Base-by-base conservation (phyloP, 2,329 filamentous ascomycete species). In the Nemania abortiva region DNA sequence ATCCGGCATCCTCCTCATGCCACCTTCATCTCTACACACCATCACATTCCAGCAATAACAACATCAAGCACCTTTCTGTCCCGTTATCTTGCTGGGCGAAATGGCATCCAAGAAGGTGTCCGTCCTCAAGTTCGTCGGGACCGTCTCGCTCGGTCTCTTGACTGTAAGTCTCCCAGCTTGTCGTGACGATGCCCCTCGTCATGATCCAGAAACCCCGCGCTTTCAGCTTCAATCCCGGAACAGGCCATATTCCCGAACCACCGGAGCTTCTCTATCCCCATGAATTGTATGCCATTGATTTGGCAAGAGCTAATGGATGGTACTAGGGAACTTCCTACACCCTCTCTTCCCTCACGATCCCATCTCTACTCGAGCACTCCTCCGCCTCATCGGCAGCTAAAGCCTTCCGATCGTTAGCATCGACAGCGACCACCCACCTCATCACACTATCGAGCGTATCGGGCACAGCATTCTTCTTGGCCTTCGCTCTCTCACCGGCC, bases 101-200 rank as follows among this genome's bases (percentile, higher is more conserved):
- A 92, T 94, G 88, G 86, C 89, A 75, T 89, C 87, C 75, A 89
- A 86, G 76, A 89, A 90, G 77, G 86, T 97, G 77, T 90, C 93
- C 65, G 83, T 92, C 80, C 89, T 92, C 84, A 98, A 98, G 84
- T 97, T 98, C 80, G 92, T 98, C 74, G 95, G 95, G 77, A 97
- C 94, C 60, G 89, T 97, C 74, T 95, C 92, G 76, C 87, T 98
- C 66, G 95, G 95, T 72, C 87, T 98, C 66, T 83, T 97, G 80
- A 97, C 94, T 68, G 94, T 97, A 88, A 77, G 91, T 75, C 50
- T 53, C 29, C 42, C 11, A 45, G 29, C 37, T 42, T 58, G 52
- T 39, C 68, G 39, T 62, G 45, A 56, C 60, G 52, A 66, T 74
- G 59, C 73, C 71, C 74, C 73, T 75, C 74, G 54, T 63, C 65